Percentiles rank a stretch among this genome's conserved stretches.
These are phyloP conservation scores for Tuber melanosporum DNA, from an alignment of 495 filamentous ascomycete species.

Conservation along the genomic window DNA sequence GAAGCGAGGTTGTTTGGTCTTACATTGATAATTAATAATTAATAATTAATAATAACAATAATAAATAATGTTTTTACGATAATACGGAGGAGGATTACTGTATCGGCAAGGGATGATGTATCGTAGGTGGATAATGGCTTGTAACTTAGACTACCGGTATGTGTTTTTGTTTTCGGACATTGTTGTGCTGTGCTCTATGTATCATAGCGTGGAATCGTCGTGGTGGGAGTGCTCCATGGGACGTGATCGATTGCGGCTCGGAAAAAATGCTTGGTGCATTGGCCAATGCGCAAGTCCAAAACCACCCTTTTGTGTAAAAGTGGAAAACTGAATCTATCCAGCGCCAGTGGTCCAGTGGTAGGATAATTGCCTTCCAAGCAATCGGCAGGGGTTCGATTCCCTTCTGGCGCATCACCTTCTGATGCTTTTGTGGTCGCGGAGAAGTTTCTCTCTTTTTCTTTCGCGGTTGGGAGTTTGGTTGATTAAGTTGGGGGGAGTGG, in stretches of 20 bases:
- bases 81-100: too few relatives aligned
- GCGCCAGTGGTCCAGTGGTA: constrained; percentile 28
- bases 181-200: too few relatives aligned
- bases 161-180: too few relatives aligned
- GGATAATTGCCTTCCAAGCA: constrained; percentile 30
- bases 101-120: too few relatives aligned
- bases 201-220: too few relatives aligned
- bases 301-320: neutral
- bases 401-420: constrained; percentile 4
- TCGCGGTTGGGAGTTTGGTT: neutral
- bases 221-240: too few relatives aligned
- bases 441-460: neutral
- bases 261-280: neutral
- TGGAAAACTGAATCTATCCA: neutral
- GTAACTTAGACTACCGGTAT: too few relatives aligned
- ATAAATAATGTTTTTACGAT: too few relatives aligned
- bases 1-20: neutral
- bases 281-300: neutral
- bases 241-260: neutral
- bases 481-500: neutral
- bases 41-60: neutral
- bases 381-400: constrained; percentile 27
- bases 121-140: too few relatives aligned
- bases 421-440: neutral
- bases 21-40: neutral